Base-by-base conservation (phyloP, 345 rosid genomes). In the Hevea brasiliensis region DNA sequence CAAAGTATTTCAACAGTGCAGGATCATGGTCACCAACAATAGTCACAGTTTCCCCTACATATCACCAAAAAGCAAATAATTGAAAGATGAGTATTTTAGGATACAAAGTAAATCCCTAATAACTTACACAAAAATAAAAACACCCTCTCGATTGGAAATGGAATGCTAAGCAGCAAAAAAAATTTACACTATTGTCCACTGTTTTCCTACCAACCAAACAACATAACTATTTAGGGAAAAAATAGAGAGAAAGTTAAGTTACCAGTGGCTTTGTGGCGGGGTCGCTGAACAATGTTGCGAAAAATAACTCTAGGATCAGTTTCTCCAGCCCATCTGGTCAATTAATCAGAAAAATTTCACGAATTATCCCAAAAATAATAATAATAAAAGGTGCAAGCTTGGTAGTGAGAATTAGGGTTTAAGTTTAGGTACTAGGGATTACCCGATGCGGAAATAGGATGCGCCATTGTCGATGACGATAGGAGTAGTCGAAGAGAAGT, bases 391-490 rank as follows among this genome's bases (percentile, higher is more conserved):
- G 37, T 32, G 37, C 4, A 32, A 1, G 37, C 2, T 32, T 32
- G 37, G 4, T 2, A 32, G 37, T 32, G 37, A 32, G 6, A 20
- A 3, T 64, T 77, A 81, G 90, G 87, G 83, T 77, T 87, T 60
- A 23, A 37, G 64, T 15, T 60, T 65, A 2, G 6, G 37, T 1
- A 1, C 9, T 27, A 72, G 21, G n/a, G 15, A 4, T 40, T 88
- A 95, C 99, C 99, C 99, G 74, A 92, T 92, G 66, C 99, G 97
- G 80, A 92, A 92, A 84, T 85, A 88, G 69, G 94, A 92, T 27
- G 99, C 94, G 69, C 98, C 98, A 87, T 95, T 95, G 89, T 92
- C 97, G 84, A 95, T 90, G 68, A 95, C 98, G 60, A 95, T 95
- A 74, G 98, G 98, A 64, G 86, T 85, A 20, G 95, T 65, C 14